Evolutionary conservation across 139 green algal genomes (phyloP), one percentile per base, ranked within the genome.

Genomic region (Limnomonas spitsbergensis): DNA sequence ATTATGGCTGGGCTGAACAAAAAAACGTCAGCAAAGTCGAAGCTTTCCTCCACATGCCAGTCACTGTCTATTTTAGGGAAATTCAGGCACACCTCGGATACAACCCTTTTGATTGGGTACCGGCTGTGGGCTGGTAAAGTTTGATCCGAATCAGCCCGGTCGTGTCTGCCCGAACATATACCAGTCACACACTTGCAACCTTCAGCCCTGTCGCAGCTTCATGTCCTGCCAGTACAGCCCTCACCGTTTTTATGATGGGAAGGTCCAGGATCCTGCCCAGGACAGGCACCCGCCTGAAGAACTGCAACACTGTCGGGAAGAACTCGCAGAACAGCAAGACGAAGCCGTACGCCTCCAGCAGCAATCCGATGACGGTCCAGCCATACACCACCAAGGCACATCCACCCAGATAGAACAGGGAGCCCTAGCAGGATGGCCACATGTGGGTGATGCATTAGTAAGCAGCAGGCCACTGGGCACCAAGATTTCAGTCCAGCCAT

Each of bases 271-370:
- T 24, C 26, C 36, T 42, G 14, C 4, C 29, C 24, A 74, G 35
- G 36, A 74, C 31, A n/a, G 68, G 68, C 42, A 74, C 68, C 24
- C 34, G 35, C 29, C 68, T 26, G 35, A 74, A 42, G 36, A 74
- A 74, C 36, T 91, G 88, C 27, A 99, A 80, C 9, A 94, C 92
- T 4, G 91, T 96, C 6, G 95, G 95, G 53, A 98, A 92, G 81
- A 99, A 99, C 72, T 93, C 94, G 78, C 86, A 91, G 78, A 99
- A 99, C 3, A 99, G 86, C 53, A 93, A 78, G 85, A 94, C 94
- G 81, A 98, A 98, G 34, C 95, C 95, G 53, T 97, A 99, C 0
- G 80, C 84, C 83, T 99, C 93, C 47, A 99, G 29, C 2, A 84
- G 24, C 68, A 98, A 89, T 26, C 93, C 94, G 24, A 97, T 42